These are phyloP conservation scores for Saturnispora ahearnii DNA, from an alignment of 805 yeast genomes.

Conservation along the genomic window DNA sequence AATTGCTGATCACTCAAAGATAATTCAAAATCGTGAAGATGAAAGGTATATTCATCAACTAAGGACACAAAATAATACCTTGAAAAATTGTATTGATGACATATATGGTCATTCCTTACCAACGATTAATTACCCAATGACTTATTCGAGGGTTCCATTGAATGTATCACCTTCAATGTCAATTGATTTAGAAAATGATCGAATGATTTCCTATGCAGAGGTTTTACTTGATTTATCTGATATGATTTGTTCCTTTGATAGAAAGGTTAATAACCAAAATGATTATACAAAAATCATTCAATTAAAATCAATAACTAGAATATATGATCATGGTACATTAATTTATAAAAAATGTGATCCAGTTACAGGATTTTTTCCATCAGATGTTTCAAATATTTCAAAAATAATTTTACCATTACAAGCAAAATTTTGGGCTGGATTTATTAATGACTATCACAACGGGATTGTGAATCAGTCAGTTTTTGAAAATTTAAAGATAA, in stretches of 20 bases:
- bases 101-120: conserved; percentile 13
- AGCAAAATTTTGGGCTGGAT: conserved; percentile 26
- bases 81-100: conserved; percentile 20
- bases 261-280: neutral
- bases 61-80: conserved; percentile 11
- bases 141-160: conserved; percentile 22
- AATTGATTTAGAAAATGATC: conserved; percentile 21
- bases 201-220: conserved; percentile 24
- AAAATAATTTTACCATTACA: conserved; percentile 25
- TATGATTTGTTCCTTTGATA: conserved; percentile 7
- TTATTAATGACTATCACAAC: conserved; percentile 25
- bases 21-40: conserved; percentile 18
- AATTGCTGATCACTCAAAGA: conserved; percentile 18
- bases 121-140: conserved; percentile 18
- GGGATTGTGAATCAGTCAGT: conserved; percentile 20
- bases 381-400: conserved; percentile 14
- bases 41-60: conserved; percentile 20
- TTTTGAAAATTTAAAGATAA: conserved; percentile 20
- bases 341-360: conserved; percentile 24
- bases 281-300: conserved; percentile 24
- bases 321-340: conserved; percentile 19
- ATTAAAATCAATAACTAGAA: conserved; percentile 20
- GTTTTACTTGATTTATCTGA: conserved; percentile 18
- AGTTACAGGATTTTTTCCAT: conserved; percentile 21
- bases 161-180: conserved; percentile 10